Percentiles rank a stretch among this genome's conserved stretches.
phyloP scores from a whole-genome alignment of 352 stramenopile genomes.

The Phytophthora rubi region DNA sequence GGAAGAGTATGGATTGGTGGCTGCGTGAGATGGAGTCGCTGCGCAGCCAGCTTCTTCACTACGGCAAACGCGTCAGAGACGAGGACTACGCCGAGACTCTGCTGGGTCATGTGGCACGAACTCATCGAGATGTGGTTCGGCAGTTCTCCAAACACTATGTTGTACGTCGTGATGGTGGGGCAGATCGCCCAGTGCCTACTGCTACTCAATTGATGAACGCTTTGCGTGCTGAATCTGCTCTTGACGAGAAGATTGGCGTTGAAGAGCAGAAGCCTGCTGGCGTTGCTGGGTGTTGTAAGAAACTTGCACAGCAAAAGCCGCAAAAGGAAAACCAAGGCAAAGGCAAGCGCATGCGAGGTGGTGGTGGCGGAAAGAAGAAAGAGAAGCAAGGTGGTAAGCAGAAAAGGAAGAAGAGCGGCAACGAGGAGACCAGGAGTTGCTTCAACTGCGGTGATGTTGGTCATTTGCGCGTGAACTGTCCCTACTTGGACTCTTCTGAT shows the following conservation, averaged over 20 bases:
- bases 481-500: conserved; percentile 5
- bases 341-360: conserved; percentile 8
- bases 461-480: conserved; percentile 9
- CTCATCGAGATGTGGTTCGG: conserved; percentile 14
- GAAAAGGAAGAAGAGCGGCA: conserved; percentile 1
- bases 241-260: conserved; percentile 11
- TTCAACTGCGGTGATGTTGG: conserved; percentile 17
- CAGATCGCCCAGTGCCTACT: conserved; percentile 2
- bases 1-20: conserved; percentile 16
- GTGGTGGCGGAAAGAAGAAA: not conserved
- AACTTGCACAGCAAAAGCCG: not conserved
- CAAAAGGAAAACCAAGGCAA: conserved; percentile 3
- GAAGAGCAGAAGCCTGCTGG: conserved; percentile 7
- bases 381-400: not conserved
- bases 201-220: not conserved
- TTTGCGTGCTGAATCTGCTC: not conserved
- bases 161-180: conserved; percentile 7
- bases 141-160: conserved; percentile 21
- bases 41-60: conserved; percentile 12
- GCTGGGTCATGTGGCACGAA: conserved; percentile 4
- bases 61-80: conserved; percentile 7
- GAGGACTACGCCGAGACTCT: conserved; percentile 16
- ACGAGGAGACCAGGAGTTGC: not conserved
- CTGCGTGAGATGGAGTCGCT: conserved; percentile 14
- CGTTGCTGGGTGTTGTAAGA: conserved; percentile 20